phyloP scores from a whole-genome alignment of 805 yeast species.

The Pichia rugopelliculosa region DNA sequence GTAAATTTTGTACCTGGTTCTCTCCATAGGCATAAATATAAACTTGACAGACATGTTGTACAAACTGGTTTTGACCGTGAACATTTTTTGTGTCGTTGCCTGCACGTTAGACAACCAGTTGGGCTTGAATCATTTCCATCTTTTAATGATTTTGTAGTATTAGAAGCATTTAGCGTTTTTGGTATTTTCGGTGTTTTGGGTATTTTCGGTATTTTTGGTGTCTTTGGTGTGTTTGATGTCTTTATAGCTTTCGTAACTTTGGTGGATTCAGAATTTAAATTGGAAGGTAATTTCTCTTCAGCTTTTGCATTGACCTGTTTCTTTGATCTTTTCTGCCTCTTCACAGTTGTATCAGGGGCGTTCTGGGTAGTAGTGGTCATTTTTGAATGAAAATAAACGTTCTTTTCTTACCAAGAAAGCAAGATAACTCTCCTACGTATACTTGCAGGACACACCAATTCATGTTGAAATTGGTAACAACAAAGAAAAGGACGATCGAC shows the following conservation, averaged over 20 bases:
- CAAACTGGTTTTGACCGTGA: conserved; percentile 23
- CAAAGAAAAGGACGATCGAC: background rate
- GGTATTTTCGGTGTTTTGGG: background rate
- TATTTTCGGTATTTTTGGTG: background rate
- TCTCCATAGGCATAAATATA: conserved; percentile 7
- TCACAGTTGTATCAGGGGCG: background rate
- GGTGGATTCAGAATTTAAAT: background rate
- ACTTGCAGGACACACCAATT: no score
- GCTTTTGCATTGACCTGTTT: background rate
- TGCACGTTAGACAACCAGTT: conserved; percentile 37
- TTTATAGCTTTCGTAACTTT: background rate
- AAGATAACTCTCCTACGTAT: no score
- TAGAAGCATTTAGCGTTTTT: background rate
- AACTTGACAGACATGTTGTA: conserved; percentile 11
- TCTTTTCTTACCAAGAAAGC: no score
- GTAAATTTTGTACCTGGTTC: conserved; percentile 4
- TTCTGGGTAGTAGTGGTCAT: background rate
- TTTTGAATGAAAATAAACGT: background rate
- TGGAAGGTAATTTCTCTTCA: background rate
- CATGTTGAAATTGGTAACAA: background rate
- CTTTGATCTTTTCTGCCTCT: background rate
- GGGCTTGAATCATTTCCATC: background rate
- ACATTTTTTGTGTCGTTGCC: conserved; percentile 37
- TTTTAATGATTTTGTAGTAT: background rate
- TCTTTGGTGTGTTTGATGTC: background rate